Conservation (phyloP, 1,284 basidiomycete species). For the Apiotrichum siamense region DNA sequence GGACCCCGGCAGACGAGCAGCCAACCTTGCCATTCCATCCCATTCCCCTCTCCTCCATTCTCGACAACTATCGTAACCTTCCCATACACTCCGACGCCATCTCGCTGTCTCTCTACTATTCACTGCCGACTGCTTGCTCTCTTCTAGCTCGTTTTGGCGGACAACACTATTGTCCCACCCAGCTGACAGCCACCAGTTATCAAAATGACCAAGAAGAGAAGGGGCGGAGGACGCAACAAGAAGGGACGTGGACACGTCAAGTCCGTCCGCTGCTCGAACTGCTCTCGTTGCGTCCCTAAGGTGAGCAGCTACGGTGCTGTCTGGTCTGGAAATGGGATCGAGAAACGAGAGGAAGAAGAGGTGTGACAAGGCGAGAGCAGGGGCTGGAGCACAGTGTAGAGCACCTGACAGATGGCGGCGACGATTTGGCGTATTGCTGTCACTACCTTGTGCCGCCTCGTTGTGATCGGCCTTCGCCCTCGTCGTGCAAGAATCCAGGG, state of each 20-base stretch:
- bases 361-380: too few relatives aligned
- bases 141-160: too few relatives aligned
- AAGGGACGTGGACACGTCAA: constrained; percentile 94
- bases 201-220: constrained; percentile 90
- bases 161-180: background rate
- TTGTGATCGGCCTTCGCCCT: too few relatives aligned
- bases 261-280: constrained; percentile 93
- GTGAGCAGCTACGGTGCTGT: constrained; percentile 27
- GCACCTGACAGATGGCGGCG: background rate
- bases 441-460: too few relatives aligned
- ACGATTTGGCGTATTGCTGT: background rate
- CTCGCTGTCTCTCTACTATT: too few relatives aligned
- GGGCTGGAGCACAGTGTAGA: background rate
- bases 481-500: too few relatives aligned
- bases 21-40: background rate
- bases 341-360: background rate
- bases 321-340: background rate
- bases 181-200: constrained; percentile 1
- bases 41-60: background rate
- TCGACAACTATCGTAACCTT: too few relatives aligned
- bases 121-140: too few relatives aligned
- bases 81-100: too few relatives aligned
- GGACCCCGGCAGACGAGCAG: too few relatives aligned
- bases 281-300: constrained; percentile 80
- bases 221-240: constrained; percentile 97